phyloP scores from a whole-genome alignment of 1,139 yeast genomes.

The Blastobotrys aristatus region DNA sequence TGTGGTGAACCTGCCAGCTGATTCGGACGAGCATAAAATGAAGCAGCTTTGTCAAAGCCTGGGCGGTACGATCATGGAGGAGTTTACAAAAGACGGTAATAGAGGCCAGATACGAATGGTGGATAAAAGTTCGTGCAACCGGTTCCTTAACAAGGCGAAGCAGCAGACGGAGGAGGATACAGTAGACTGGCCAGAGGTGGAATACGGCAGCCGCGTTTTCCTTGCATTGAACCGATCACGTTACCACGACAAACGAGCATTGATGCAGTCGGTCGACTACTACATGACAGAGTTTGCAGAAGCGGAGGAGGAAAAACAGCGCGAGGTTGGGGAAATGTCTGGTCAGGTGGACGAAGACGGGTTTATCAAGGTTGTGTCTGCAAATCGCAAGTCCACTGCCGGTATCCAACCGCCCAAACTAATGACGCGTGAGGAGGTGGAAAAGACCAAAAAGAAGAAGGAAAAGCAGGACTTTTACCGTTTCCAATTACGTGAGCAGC shows the following conservation, averaged over 20 bases:
- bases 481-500: conserved; percentile 90
- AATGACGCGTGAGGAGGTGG: conserved; percentile 39
- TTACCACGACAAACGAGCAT: conserved; percentile 43
- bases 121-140: conserved; percentile 65
- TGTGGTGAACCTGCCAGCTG: conserved; percentile 70
- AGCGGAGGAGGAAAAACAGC: conserved; percentile 62
- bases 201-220: conserved; percentile 29
- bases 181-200: conserved; percentile 26
- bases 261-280: conserved; percentile 50
- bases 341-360: conserved; percentile 80
- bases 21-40: conserved; percentile 48
- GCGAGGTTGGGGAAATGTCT: conserved; percentile 43
- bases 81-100: conserved; percentile 30
- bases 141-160: conserved; percentile 60
- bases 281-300: conserved; percentile 64
- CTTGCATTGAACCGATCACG: conserved; percentile 29
- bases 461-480: conserved; percentile 91
- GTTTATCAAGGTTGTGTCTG: conserved; percentile 83
- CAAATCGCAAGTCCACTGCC: conserved; percentile 65
- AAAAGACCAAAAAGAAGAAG: conserved; percentile 59
- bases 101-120: conserved; percentile 67
- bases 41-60: conserved; percentile 54
- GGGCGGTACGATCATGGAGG: conserved; percentile 57
- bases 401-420: conserved; percentile 33
- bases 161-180: conserved; percentile 12